These are phyloP conservation scores for Pelagophyceae sp. DNA, from an alignment of 352 stramenopile species.

Conservation along the genomic window DNA sequence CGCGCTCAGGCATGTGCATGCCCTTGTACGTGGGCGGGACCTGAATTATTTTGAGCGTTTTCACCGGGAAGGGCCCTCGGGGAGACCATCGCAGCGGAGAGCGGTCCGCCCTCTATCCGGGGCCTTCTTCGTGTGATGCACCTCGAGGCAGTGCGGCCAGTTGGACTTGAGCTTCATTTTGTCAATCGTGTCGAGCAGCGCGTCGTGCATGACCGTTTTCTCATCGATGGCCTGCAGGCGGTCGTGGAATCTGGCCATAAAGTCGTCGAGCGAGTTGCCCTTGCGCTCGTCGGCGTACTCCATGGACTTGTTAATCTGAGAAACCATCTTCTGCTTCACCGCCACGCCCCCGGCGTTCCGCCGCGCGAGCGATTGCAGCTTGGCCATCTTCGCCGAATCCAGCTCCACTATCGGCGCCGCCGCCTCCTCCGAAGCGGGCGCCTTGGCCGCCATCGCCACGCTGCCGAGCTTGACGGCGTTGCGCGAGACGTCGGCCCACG, in stretches of 20 bases:
- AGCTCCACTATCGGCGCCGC: neutral
- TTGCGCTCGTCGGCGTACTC: slow-evolving; percentile 9
- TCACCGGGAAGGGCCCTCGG: too few species aligned
- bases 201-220: neutral
- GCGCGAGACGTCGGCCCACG: neutral
- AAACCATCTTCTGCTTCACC: neutral
- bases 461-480: neutral
- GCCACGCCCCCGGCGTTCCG: neutral
- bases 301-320: neutral
- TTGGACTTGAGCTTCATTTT: slow-evolving; percentile 2
- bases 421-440: neutral
- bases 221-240: neutral
- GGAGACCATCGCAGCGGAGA: too few species aligned
- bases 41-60: too few species aligned
- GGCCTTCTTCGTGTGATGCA: neutral
- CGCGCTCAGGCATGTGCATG: neutral
- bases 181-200: slow-evolving; percentile 16
- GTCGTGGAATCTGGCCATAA: neutral
- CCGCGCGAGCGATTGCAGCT: neutral
- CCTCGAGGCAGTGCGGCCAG: neutral
- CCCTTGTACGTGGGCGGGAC: neutral
- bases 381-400: neutral
- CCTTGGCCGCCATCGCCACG: neutral
- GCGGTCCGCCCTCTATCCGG: neutral
- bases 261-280: slow-evolving; percentile 9